A percentile compares a stretch with the other conserved stretches of the same genome.
Evolutionary conservation across 805 yeast genomes (phyloP).

Genomic region (Schwanniomyces occidentalis): DNA sequence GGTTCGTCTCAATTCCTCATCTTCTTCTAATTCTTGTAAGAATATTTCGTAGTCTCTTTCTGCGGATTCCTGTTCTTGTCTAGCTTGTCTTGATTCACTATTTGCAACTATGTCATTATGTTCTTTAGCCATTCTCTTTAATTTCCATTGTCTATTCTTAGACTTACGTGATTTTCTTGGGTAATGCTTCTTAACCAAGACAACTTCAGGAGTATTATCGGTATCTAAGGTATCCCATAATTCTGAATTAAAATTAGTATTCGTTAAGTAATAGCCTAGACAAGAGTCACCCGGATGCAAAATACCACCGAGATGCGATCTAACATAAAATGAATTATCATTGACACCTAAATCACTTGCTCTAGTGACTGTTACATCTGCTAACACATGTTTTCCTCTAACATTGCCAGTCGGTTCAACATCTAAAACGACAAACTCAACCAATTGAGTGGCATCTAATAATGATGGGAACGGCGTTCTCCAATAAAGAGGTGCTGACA

Average conservation of each 20-base stretch:
- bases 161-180: conserved; percentile 72
- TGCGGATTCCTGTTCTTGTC: conserved; percentile 86
- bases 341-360: conserved; percentile 85
- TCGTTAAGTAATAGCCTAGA: conserved; percentile 83
- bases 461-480: conserved; percentile 77
- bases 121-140: conserved; percentile 97
- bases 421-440: conserved; percentile 87
- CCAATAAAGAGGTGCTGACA: conserved; percentile 75
- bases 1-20: conserved; percentile 87
- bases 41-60: conserved; percentile 93
- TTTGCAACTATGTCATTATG: conserved; percentile 84
- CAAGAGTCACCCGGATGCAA: conserved; percentile 96
- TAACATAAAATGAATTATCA: conserved; percentile 77
- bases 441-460: conserved; percentile 70
- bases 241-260: conserved; percentile 86
- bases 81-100: conserved; percentile 68
- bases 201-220: conserved; percentile 76
- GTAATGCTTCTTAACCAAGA: conserved; percentile 86
- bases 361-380: conserved; percentile 91
- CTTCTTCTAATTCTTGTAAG: conserved; percentile 97
- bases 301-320: conserved; percentile 92
- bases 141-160: conserved; percentile 84
- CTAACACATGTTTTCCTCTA: conserved; percentile 75
- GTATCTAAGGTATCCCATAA: conserved; percentile 70
- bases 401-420: conserved; percentile 88